Conservation (phyloP, 768 basidiomycete genomes). For the Crepidotus variabilis region DNA sequence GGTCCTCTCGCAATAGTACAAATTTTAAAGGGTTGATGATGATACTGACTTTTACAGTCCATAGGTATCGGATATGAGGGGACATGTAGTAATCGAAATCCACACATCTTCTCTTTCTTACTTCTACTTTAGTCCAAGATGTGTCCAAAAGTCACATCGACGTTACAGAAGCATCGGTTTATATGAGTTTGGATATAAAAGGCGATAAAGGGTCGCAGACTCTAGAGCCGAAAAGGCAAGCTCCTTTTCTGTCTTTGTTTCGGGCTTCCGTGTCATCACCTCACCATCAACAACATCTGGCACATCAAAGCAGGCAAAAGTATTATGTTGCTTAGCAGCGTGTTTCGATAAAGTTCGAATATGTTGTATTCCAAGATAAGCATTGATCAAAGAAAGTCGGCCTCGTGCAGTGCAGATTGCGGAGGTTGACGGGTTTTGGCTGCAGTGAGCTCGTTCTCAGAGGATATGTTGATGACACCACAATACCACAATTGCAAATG, state of each 20-base stretch:
- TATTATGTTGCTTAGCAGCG: constrained; percentile 1
- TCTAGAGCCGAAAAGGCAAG: constrained; percentile 6
- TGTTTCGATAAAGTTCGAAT: background rate
- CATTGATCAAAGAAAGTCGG: background rate
- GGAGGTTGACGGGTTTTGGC: too few species aligned
- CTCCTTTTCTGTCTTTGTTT: constrained; percentile 9
- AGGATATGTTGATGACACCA: background rate
- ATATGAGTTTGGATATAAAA: constrained; percentile 2
- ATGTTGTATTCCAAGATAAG: background rate
- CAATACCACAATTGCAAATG: background rate
- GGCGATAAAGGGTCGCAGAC: constrained; percentile 5
- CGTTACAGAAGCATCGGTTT: background rate
- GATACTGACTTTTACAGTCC: too few species aligned
- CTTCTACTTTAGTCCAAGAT: background rate
- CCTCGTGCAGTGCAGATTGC: too few species aligned
- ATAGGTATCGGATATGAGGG: too few species aligned
- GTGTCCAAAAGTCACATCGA: background rate
- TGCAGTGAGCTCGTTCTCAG: background rate
- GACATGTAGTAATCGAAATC: too few species aligned
- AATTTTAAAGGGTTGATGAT: too few species aligned
- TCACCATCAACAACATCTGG: constrained; percentile 1
- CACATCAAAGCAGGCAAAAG: background rate
- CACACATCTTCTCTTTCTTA: too few species aligned
- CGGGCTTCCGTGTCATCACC: background rate
- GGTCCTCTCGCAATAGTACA: too few species aligned